These are phyloP conservation scores for Colletotrichum lindemuthianum DNA, from an alignment of 2,329 filamentous ascomycete species.

Conservation along the genomic window DNA sequence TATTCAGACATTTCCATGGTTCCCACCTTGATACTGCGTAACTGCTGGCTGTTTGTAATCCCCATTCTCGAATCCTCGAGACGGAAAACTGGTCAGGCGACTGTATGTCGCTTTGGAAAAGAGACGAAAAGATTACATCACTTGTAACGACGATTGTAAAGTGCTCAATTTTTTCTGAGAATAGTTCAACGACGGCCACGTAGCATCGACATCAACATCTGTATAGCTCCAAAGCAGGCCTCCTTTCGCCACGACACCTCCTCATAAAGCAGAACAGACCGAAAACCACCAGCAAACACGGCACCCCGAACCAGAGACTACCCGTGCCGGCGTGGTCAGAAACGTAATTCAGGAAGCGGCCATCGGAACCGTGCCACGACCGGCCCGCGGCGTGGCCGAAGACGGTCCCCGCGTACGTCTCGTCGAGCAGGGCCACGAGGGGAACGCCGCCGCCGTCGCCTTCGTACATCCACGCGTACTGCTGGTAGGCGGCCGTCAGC, in stretches of 20 bases:
- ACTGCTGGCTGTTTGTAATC: no score
- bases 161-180: neutral
- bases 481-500: slow-evolving; percentile 37
- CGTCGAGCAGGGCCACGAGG: slow-evolving; percentile 34
- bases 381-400: slow-evolving; percentile 38
- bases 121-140: no score
- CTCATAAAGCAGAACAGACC: neutral
- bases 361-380: slow-evolving; percentile 40
- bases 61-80: no score
- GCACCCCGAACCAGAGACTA: neutral
- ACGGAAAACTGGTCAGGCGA: no score
- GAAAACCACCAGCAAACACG: neutral
- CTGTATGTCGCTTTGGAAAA: no score
- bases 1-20: no score
- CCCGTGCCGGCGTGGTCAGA: slow-evolving; percentile 30
- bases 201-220: neutral
- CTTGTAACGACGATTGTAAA: no score
- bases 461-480: slow-evolving; percentile 35
- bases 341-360: slow-evolving; percentile 37
- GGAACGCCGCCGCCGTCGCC: neutral
- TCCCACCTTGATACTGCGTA: no score
- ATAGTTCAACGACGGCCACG: neutral
- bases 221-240: neutral
- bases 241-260: neutral
- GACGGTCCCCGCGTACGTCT: slow-evolving; percentile 22